A percentile compares a stretch with the other conserved stretches of the same genome.
These are phyloP conservation scores for Coemansia sp. DNA, from an alignment of 192 early-diverging fungal genomes.

Conservation along the genomic window DNA sequence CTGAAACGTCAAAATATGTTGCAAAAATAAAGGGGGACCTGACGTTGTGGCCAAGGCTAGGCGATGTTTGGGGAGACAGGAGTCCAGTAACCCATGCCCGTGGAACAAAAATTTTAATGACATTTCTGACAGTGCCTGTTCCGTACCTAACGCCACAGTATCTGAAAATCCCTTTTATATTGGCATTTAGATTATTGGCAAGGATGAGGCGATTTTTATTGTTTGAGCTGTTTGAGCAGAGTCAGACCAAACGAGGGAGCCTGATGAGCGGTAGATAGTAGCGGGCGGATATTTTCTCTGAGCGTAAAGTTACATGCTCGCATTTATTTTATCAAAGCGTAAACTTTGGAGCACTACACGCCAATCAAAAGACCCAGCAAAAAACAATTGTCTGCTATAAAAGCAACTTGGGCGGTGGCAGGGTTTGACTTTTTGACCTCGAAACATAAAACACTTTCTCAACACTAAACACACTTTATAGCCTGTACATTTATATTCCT, in stretches of 20 bases:
- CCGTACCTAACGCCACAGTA: not conserved
- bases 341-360: not conserved
- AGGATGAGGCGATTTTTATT: not conserved
- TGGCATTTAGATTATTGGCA: not conserved
- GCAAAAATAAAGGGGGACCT: not conserved
- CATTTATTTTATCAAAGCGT: not conserved
- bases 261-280: too few species aligned
- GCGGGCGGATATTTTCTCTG: not conserved
- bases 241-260: too few species aligned
- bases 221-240: not conserved
- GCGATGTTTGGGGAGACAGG: not conserved
- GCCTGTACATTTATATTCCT: not conserved
- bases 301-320: not conserved
- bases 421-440: too few species aligned
- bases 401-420: not conserved
- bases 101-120: not conserved
- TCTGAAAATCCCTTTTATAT: constrained; percentile 1
- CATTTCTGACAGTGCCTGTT: not conserved
- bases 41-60: not conserved
- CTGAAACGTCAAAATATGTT: not conserved
- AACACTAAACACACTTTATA: not conserved
- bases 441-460: too few species aligned
- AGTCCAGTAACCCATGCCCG: not conserved
- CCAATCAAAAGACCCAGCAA: not conserved
- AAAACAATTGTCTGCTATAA: not conserved